These are phyloP conservation scores for Lepidium aucheri DNA, from an alignment of 345 rosid genomes.

Conservation along the genomic window DNA sequence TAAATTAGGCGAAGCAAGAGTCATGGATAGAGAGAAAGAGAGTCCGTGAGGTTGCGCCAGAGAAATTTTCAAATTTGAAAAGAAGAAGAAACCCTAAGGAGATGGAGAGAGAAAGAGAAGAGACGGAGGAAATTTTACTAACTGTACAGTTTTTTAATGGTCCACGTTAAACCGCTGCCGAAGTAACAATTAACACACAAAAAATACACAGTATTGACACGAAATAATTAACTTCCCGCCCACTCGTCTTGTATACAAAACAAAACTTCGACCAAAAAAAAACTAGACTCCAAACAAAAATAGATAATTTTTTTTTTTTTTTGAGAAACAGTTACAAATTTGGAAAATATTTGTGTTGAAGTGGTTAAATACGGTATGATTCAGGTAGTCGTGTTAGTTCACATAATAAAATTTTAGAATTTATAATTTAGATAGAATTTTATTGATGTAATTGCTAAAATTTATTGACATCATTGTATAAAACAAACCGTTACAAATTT, in stretches of 20 bases:
- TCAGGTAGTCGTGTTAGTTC: no score
- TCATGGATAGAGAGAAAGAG: slow-evolving; percentile 14
- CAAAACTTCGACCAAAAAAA: background rate
- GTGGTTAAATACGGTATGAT: no score
- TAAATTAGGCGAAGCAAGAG: background rate
- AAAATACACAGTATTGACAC: background rate
- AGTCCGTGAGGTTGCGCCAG: slow-evolving; percentile 17
- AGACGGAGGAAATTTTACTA: background rate
- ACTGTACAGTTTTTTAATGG: slow-evolving; percentile 1
- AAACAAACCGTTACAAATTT: background rate
- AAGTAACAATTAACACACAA: background rate
- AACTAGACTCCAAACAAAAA: background rate
- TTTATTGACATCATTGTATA: no score
- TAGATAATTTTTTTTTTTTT: background rate
- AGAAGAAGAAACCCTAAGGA: slow-evolving; percentile 18
- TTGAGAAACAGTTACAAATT: background rate
- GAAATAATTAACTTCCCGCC: background rate
- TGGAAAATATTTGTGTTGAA: no score
- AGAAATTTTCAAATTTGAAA: slow-evolving; percentile 24
- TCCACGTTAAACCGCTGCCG: background rate
- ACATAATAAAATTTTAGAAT: no score
- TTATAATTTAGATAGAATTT: no score
- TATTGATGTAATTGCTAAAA: no score
- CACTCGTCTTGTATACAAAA: background rate
- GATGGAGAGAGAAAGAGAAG: background rate